These are phyloP conservation scores for Diplodia intermedia DNA, from an alignment of 2,329 filamentous ascomycete species.

Conservation along the genomic window DNA sequence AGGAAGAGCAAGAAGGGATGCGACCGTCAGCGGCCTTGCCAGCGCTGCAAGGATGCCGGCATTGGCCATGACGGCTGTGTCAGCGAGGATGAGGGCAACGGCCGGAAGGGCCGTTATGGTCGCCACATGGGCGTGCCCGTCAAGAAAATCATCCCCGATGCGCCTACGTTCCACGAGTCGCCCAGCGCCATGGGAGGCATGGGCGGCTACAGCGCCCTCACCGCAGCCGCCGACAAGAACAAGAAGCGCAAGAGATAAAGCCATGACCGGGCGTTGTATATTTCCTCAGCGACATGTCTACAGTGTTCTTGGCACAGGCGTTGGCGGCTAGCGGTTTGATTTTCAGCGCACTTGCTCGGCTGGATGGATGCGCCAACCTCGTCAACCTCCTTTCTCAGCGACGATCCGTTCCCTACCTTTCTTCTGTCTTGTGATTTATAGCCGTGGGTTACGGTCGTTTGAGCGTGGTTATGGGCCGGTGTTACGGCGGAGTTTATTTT, in stretches of 20 bases:
- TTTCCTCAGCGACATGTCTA: slow-evolving; percentile 15
- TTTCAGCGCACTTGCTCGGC: slow-evolving; percentile 19
- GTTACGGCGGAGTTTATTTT: slow-evolving; percentile 19
- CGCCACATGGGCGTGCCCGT: slow-evolving; percentile 72
- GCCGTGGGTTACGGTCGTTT: slow-evolving; percentile 25
- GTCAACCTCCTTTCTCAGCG: slow-evolving; percentile 16
- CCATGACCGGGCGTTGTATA: not conserved
- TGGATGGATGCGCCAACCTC: not conserved
- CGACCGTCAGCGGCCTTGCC: slow-evolving; percentile 93
- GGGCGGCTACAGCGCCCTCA: slow-evolving; percentile 37
- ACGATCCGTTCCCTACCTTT: slow-evolving; percentile 31
- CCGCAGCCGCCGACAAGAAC: slow-evolving; percentile 60
- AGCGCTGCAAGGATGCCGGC: slow-evolving; percentile 93
- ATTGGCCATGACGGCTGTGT: slow-evolving; percentile 92
- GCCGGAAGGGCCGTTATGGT: slow-evolving; percentile 90
- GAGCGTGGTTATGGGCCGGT: slow-evolving; percentile 12
- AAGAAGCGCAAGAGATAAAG: slow-evolving; percentile 72
- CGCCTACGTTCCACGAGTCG: slow-evolving; percentile 45
- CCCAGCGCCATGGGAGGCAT: slow-evolving; percentile 34
- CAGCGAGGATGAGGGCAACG: slow-evolving; percentile 97
- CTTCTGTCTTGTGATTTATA: slow-evolving; percentile 30
- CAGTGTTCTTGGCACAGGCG: slow-evolving; percentile 27
- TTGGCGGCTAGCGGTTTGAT: slow-evolving; percentile 31
- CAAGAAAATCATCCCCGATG: slow-evolving; percentile 60
- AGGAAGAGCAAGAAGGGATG: slow-evolving; percentile 99